These are phyloP conservation scores for Ramularia endophylla DNA, from an alignment of 2,329 filamentous ascomycete genomes.

Conservation along the genomic window DNA sequence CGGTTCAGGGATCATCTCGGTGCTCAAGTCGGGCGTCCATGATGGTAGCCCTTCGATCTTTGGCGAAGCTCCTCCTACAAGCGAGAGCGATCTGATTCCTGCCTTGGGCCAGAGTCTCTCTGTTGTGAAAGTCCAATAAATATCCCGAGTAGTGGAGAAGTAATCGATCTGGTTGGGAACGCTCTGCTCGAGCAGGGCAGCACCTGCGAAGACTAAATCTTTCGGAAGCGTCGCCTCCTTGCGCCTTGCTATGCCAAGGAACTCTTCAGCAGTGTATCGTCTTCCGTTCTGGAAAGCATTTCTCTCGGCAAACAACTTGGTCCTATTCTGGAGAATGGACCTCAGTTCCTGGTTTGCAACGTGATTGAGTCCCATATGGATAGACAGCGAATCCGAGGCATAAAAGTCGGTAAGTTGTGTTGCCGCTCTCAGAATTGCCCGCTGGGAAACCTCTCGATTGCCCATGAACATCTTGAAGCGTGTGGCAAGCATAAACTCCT, in stretches of 20 bases:
- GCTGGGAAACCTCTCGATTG: neutral
- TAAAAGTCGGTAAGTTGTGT: neutral
- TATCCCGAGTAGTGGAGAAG: neutral
- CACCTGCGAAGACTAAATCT: neutral
- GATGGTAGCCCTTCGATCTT: neutral
- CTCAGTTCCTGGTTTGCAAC: too few species aligned
- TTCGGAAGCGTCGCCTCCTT: neutral
- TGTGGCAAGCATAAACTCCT: neutral
- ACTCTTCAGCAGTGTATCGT: neutral
- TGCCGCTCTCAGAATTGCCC: neutral
- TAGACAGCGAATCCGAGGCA: neutral
- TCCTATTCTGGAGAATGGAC: neutral
- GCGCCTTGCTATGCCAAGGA: neutral
- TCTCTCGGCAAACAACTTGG: neutral
- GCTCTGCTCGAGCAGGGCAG: neutral
- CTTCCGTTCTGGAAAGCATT: neutral
- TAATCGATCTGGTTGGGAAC: neutral
- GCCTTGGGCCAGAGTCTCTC: neutral
- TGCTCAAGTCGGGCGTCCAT: neutral
- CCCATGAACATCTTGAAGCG: neutral
- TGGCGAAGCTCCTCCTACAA: neutral
- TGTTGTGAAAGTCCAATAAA: neutral
- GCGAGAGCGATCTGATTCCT: neutral
- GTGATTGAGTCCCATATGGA: neutral
- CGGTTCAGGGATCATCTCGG: neutral